Percentiles rank a stretch among this genome's conserved stretches.
phyloP scores from a whole-genome alignment of 1,139 yeast species.

The Kodamaea suecica region DNA sequence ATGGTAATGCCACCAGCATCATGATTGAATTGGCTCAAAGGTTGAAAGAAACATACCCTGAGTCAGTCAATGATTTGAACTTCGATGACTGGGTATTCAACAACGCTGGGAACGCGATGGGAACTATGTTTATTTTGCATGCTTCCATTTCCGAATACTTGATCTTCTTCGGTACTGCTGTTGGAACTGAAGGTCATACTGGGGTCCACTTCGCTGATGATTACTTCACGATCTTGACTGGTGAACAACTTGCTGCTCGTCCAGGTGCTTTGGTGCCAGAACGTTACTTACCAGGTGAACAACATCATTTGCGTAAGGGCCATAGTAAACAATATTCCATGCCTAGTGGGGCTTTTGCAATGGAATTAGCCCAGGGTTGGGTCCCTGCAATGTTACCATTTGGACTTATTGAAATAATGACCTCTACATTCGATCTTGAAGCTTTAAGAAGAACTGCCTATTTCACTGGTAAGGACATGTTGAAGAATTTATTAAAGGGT shows the following conservation, averaged over 20 bases:
- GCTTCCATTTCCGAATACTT: slow-evolving; percentile 94
- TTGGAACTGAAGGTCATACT: slow-evolving; percentile 94
- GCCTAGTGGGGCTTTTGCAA: slow-evolving; percentile 79
- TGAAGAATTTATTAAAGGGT: slow-evolving; percentile 60
- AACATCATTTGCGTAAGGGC: slow-evolving; percentile 76
- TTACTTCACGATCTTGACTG: slow-evolving; percentile 84
- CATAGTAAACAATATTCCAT: slow-evolving; percentile 77
- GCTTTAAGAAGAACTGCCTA: slow-evolving; percentile 67
- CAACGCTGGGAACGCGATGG: slow-evolving; percentile 99
- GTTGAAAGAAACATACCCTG: slow-evolving; percentile 59
- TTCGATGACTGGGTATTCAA: slow-evolving; percentile 90
- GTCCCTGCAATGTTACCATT: slow-evolving; percentile 97
- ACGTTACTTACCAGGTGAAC: slow-evolving; percentile 74
- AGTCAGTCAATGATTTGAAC: slow-evolving; percentile 63
- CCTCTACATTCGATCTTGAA: slow-evolving; percentile 75
- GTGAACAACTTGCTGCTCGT: slow-evolving; percentile 70
- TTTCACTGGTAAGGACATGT: slow-evolving; percentile 78
- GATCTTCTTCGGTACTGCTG: slow-evolving; percentile 32
- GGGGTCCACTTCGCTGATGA: slow-evolving; percentile 97
- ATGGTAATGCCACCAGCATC: slow-evolving; percentile 58
- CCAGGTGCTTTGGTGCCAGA: slow-evolving; percentile 62
- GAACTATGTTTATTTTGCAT: slow-evolving; percentile 90
- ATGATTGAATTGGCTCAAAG: slow-evolving; percentile 59
- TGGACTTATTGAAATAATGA: slow-evolving; percentile 77
- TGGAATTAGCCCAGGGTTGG: slow-evolving; percentile 98